Evolutionary conservation across 306 rosid species (phyloP).

Genomic region (apple (Malus domestica)): ASM211411v1 NC_041798.1:41804501-41805000

Average conservation of each 20-base stretch:
- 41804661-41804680: neutral
- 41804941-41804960: too few relatives aligned
- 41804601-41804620: neutral
- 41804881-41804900: too few relatives aligned
- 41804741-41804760: neutral
- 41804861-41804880: neutral
- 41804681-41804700: neutral
- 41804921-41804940: too few relatives aligned
- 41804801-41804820: neutral
- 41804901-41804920: too few relatives aligned
- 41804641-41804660: neutral
- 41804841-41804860: neutral
- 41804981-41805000: too few relatives aligned
- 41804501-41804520: neutral
- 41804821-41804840: neutral
- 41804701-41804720: neutral
- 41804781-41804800: neutral
- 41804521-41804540: neutral
- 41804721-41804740: neutral
- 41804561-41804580: neutral
- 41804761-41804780: constrained; percentile 2
- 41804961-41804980: too few relatives aligned
- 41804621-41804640: constrained; percentile 1
- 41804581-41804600: neutral
- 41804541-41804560: neutral